Conservation (phyloP, 2,329 filamentous ascomycete genomes). For the Lasiodiplodia hormozganensis region DNA sequence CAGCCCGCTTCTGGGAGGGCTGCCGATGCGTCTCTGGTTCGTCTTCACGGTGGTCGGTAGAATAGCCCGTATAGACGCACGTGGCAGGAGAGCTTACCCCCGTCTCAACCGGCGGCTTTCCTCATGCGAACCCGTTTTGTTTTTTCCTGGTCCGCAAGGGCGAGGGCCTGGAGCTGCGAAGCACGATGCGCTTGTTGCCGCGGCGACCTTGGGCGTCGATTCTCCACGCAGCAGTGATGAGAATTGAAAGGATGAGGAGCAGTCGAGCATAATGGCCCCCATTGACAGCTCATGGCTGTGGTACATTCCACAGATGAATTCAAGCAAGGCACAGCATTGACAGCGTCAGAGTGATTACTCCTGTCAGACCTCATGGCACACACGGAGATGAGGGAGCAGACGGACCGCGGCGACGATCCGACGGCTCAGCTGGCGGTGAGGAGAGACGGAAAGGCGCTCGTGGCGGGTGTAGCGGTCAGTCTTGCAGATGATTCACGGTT, state of each 20-base stretch:
- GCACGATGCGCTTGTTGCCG: neutral
- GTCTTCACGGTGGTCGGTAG: neutral
- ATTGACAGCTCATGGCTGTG: neutral
- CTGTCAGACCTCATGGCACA: constrained; percentile 5
- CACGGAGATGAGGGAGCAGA: constrained; percentile 5
- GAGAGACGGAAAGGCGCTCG: constrained; percentile 4
- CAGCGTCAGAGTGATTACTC: neutral
- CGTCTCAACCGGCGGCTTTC: neutral
- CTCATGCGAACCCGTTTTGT: no score
- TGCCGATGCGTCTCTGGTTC: neutral
- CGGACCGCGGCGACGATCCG: neutral
- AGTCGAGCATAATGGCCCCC: neutral
- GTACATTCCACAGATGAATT: neutral
- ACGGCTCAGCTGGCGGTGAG: constrained; percentile 14
- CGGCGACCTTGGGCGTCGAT: neutral
- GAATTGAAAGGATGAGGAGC: neutral
- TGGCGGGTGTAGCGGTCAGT: constrained; percentile 25
- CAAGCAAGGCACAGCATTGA: constrained; percentile 4
- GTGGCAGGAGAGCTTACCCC: neutral
- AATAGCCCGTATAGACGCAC: neutral
- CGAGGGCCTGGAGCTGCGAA: neutral
- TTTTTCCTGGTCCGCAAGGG: neutral
- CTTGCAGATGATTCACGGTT: constrained; percentile 22
- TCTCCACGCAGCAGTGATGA: neutral
- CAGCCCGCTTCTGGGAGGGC: neutral